These are phyloP conservation scores for Thelonectria blattea DNA, from an alignment of 2,329 filamentous ascomycete species.

Conservation along the genomic window DNA sequence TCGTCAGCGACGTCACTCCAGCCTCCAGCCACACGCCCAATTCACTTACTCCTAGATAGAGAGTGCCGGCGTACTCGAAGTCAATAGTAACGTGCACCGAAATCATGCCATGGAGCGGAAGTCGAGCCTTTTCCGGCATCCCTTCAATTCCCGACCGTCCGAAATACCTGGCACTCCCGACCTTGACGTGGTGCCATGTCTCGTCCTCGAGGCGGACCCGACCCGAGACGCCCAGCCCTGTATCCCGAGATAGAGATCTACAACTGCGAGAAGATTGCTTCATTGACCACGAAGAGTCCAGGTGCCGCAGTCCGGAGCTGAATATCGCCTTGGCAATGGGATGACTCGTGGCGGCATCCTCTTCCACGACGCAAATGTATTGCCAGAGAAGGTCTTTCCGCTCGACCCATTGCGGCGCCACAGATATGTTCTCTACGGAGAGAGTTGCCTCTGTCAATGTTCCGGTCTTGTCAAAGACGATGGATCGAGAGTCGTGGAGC, in stretches of 20 bases:
- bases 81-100: constrained; percentile 9
- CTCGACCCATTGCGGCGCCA: neutral
- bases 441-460: constrained; percentile 11
- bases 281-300: neutral
- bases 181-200: constrained; percentile 6
- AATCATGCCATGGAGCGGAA: neutral
- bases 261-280: neutral
- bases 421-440: neutral
- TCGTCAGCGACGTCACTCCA: neutral
- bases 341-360: constrained; percentile 2
- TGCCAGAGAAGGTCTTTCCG: neutral
- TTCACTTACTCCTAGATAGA: neutral
- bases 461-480: constrained; percentile 19
- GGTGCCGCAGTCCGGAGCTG: neutral
- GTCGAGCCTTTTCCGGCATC: neutral
- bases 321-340: constrained; percentile 12
- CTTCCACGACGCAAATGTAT: constrained; percentile 6
- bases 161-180: constrained; percentile 4
- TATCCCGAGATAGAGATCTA: neutral
- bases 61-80: constrained; percentile 2
- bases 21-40: too few relatives aligned
- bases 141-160: neutral
- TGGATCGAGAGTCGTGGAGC: neutral
- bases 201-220: neutral
- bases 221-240: constrained; percentile 2